Base-by-base conservation (phyloP, 257 asterid species). In the Salvia miltiorrhiza region DNA sequence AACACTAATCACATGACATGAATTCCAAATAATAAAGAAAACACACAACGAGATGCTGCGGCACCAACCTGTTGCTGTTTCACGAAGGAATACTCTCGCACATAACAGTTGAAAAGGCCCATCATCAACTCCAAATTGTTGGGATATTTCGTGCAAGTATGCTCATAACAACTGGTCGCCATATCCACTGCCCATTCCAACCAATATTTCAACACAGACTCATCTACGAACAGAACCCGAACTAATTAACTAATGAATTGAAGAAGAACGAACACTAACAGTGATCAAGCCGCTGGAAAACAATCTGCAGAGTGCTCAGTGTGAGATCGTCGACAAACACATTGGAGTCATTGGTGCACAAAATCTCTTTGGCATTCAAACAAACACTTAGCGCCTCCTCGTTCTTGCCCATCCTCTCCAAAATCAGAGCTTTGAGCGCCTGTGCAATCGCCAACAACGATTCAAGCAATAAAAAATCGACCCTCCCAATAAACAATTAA, bases 21-120 rank as follows among this genome's bases (percentile, higher is more conserved):
- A 50, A 49, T 17, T 16, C 3, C n/a, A 39, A 55, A 53, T 4
- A 47, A 44, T 10, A 23, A 47, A 65, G 45, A 76, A 23, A 53
- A 17, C 26, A 53, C 20, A 7, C 54, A n/a, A 58, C 52, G 52
- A 72, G 66, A 45, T 41, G 63, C 9, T 59, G 48, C 17, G 19
- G 33, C 19, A 70, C 85, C 71, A 83, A 89, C 99, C 99, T 94
- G 99, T 78, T 94, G 98, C 78, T 94, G 99, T 86, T 91, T 94
- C 61, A 92, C 96, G 48, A 91, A 94, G 16, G 96, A 91, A 75
- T 94, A 94, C 63, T 94, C 97, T 9, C 92, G 88, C 37, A 89
- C 99, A 17, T 94, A 88, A 76, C 98, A 94, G 80, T 85, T 89
- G 77, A 91, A 94, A 57, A 94, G 90, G 61, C 97, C 97, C 88